Base-by-base conservation (phyloP, 495 filamentous ascomycete genomes). In the Penicillium roqueforti region DNA sequence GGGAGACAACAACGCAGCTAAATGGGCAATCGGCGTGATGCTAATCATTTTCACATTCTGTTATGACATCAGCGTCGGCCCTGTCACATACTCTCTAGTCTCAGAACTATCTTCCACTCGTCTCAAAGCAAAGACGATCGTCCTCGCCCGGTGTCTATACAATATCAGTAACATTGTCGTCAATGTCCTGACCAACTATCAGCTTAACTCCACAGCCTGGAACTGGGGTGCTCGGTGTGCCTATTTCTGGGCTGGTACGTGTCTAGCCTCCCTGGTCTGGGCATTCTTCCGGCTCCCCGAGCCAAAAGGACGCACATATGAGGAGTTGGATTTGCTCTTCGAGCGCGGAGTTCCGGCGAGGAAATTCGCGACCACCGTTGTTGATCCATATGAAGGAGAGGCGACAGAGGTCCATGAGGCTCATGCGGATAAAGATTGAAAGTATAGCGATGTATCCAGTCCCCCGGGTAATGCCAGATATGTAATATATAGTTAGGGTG, bases 61-160 rank as follows among this genome's bases (percentile, higher is more conserved):
- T 39, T 90, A 90, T 65, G 83, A 87, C 58, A 66, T 80, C 45
- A 84, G 83, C 4, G 81, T 90, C 19, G 87, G 87, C 0, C 87
- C 85, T 1, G 81, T 90, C 7, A 85, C 82, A 51, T 89, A 87
- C 64, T 85, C 82, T 4, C 75, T 90, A 14, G 85, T 88, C 18
- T 76, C 82, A 10, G 86, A 89, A 52, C 69, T 87, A 6, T 82
- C 84, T 1, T 83, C 85, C 0, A 77, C 82, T 8, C 73, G 86
- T 3, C 74, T 89, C 4, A 84, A 84, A 44, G 80, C 82, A 45
- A 87, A 88, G 72, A 87, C 85, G 6, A 80, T 84, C 31, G 79
- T 79, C 0, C 71, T 84, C 0, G 81, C 83, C 0, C 78, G 86
- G 18, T 78, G 81, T 38, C 64, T 83, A n/a, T 88, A 88, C 71